These are phyloP conservation scores for Babesia divergens DNA, from an alignment of 169 alveolate genomes.

Conservation along the genomic window DNA sequence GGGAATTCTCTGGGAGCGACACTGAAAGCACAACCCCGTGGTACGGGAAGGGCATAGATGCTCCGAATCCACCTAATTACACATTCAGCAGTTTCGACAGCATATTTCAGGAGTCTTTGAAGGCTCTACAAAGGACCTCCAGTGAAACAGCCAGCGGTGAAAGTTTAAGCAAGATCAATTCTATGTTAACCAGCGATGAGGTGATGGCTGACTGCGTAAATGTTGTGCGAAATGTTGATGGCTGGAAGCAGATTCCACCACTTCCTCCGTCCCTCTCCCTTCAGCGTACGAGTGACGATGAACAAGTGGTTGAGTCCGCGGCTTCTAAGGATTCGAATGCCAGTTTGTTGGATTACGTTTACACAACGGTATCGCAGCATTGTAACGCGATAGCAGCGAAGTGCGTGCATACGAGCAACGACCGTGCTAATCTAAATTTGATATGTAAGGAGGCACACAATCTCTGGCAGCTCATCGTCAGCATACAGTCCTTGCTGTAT, in stretches of 20 bases:
- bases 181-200: background rate
- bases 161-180: background rate
- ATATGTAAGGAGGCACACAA: slow-evolving; percentile 30
- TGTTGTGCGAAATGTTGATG: slow-evolving; percentile 4
- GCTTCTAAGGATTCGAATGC: background rate
- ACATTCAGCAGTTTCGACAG: slow-evolving; percentile 3
- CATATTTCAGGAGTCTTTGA: background rate
- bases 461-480: slow-evolving; percentile 35
- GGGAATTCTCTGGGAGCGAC: background rate
- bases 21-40: background rate
- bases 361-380: slow-evolving; percentile 43
- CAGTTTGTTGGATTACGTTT: slow-evolving; percentile 18
- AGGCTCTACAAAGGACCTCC: background rate
- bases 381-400: slow-evolving; percentile 33
- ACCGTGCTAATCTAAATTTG: slow-evolving; percentile 8
- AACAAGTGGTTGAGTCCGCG: background rate
- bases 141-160: background rate
- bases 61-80: background rate
- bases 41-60: background rate
- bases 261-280: background rate
- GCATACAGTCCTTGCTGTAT: slow-evolving; percentile 18
- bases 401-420: slow-evolving; percentile 10
- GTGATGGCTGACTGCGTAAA: background rate
- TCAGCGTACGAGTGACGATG: slow-evolving; percentile 14
- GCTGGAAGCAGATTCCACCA: slow-evolving; percentile 10